Conservation (phyloP, 306 rosid species). For the Medicago lupulina region DNA sequence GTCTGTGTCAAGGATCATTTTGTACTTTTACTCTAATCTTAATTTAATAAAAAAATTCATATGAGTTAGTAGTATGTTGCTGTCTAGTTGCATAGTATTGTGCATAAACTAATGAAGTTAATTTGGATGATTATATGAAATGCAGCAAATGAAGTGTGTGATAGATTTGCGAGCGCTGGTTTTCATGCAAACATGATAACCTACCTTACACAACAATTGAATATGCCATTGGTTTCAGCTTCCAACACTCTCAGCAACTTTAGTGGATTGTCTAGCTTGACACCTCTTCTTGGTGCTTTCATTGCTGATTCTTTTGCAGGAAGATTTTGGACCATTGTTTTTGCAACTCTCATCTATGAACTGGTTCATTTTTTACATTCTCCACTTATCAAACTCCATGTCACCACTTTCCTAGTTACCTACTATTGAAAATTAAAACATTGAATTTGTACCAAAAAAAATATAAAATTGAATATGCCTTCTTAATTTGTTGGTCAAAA, state of each 20-base stretch:
- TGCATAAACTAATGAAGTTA: background rate
- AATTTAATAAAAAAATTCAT: too few species aligned
- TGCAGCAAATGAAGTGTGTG: conserved; percentile 86
- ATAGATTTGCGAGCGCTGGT: conserved; percentile 69
- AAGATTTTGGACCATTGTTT: conserved; percentile 69
- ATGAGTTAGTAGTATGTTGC: too few species aligned
- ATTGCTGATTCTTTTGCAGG: conserved; percentile 80
- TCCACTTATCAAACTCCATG: background rate
- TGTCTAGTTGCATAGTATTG: background rate
- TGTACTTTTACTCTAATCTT: too few species aligned
- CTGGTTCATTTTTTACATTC: conserved; percentile 54
- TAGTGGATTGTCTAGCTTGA: conserved; percentile 64
- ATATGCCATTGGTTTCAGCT: conserved; percentile 76
- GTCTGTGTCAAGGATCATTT: too few species aligned
- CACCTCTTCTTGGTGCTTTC: conserved; percentile 73
- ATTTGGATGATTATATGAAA: background rate
- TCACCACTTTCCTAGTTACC: too few species aligned
- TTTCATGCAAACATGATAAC: conserved; percentile 75
- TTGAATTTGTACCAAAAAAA: too few species aligned
- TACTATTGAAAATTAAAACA: too few species aligned
- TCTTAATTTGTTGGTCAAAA: too few species aligned
- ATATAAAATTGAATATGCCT: too few species aligned
- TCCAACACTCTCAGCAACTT: conserved; percentile 73
- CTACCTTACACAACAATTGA: conserved; percentile 65
- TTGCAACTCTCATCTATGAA: conserved; percentile 65